Evolutionary conservation across 768 basidiomycete genomes (phyloP).

Genomic region (Cyclocybe aegerita): DNA sequence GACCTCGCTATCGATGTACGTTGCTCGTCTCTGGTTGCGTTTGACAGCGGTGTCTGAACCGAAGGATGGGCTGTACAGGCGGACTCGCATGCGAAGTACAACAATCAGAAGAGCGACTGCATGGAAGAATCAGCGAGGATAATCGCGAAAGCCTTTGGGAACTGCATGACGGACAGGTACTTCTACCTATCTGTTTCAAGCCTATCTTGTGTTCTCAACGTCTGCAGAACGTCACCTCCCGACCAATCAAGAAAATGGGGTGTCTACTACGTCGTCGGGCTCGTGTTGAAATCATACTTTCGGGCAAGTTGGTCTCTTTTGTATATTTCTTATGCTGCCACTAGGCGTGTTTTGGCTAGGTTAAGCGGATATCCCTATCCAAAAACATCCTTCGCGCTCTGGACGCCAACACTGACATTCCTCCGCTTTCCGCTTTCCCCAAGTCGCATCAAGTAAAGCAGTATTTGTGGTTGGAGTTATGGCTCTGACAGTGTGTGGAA

Average conservation of each 20-base stretch:
- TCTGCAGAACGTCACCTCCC: conserved; percentile 58
- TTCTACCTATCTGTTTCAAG: not conserved
- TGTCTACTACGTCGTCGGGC: conserved; percentile 87
- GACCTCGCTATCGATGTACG: conserved; percentile 83
- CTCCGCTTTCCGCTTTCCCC: conserved; percentile 73
- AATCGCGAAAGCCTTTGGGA: conserved; percentile 87
- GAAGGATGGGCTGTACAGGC: conserved; percentile 37
- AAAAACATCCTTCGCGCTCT: conserved; percentile 92
- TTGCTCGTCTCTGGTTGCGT: conserved; percentile 1
- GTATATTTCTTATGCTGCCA: conserved; percentile 1
- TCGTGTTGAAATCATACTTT: conserved; percentile 95
- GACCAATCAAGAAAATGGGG: conserved; percentile 86
- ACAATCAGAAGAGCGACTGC: conserved; percentile 56
- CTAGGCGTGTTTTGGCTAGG: conserved; percentile 39
- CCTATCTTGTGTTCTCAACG: not conserved
- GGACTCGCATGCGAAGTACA: conserved; percentile 57
- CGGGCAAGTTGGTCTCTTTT: conserved; percentile 51
- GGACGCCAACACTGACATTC: conserved; percentile 82
- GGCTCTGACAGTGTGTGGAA: conserved; percentile 30
- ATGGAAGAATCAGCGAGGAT: conserved; percentile 88
- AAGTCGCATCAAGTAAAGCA: conserved; percentile 75
- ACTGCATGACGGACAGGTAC: conserved; percentile 78
- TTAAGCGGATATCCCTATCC: conserved; percentile 87
- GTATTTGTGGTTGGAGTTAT: not conserved
- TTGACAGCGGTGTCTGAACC: not conserved